Conservation (phyloP, 225 moss, liverwort and hornwort species). For the Climacium dendroides region DNA sequence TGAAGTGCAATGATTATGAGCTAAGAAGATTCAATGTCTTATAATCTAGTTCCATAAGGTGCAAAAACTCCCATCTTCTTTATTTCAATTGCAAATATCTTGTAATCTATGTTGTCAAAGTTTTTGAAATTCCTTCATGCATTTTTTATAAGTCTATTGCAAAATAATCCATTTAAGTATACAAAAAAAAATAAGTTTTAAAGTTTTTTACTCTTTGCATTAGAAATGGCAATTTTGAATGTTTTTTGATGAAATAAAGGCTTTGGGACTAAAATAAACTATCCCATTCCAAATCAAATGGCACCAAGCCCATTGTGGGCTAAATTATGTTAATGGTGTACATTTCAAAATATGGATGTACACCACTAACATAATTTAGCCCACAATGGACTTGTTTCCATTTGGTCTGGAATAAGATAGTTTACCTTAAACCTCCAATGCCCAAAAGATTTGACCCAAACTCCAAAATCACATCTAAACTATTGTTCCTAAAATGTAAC, state of each 20-base stretch:
- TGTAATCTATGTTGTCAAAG: background rate
- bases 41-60: background rate
- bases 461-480: background rate
- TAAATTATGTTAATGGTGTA: too few relatives aligned
- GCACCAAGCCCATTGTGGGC: too few relatives aligned
- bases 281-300: too few relatives aligned
- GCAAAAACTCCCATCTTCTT: background rate
- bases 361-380: too few relatives aligned
- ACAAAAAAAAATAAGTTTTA: background rate
- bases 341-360: too few relatives aligned
- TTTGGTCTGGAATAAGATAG: too few relatives aligned
- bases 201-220: background rate
- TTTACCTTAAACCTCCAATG: fast-evolving
- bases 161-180: background rate
- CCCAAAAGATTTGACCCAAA: too few relatives aligned
- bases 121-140: background rate
- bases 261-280: too few relatives aligned
- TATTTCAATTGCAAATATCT: background rate
- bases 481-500: too few relatives aligned
- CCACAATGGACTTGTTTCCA: too few relatives aligned
- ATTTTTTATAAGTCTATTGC: background rate
- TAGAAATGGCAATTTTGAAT: background rate
- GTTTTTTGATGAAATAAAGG: background rate
- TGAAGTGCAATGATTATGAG: background rate
- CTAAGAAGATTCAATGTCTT: background rate